phyloP scores from a whole-genome alignment of 345 rosid genomes.

The Gossypium thurberi region DNA sequence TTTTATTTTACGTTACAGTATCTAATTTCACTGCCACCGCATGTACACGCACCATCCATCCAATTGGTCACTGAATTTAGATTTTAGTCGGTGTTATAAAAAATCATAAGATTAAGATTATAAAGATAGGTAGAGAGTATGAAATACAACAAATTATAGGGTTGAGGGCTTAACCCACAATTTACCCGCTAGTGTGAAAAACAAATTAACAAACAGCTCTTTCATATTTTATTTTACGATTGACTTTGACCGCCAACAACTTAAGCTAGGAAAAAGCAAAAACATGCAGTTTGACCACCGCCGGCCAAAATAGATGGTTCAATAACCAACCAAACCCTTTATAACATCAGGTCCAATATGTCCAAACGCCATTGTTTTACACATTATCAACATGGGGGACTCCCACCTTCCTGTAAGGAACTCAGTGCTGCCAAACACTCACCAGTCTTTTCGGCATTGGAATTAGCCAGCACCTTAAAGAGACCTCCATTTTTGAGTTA shows the following conservation, averaged over 20 bases:
- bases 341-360: neutral
- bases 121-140: too few species aligned
- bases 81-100: too few species aligned
- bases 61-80: too few species aligned
- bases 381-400: neutral
- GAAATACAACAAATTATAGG: too few species aligned
- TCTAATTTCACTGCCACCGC: too few species aligned
- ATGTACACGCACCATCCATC: too few species aligned
- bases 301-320: slow-evolving; percentile 18
- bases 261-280: neutral
- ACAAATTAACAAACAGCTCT: neutral
- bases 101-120: too few species aligned
- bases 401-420: neutral
- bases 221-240: neutral
- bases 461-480: slow-evolving; percentile 36
- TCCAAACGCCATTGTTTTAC: neutral
- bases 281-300: slow-evolving; percentile 20
- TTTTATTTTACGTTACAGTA: too few species aligned
- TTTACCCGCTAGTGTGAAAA: too few species aligned
- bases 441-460: slow-evolving; percentile 51
- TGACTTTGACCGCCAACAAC: slow-evolving; percentile 2
- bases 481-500: slow-evolving; percentile 27
- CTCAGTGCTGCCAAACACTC: slow-evolving; percentile 45
- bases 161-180: too few species aligned
- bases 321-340: neutral